A percentile compares a stretch with the other conserved stretches of the same genome.
Conservation (phyloP, 140 eudicot genomes). For the Anethum foeniculum region DNA sequence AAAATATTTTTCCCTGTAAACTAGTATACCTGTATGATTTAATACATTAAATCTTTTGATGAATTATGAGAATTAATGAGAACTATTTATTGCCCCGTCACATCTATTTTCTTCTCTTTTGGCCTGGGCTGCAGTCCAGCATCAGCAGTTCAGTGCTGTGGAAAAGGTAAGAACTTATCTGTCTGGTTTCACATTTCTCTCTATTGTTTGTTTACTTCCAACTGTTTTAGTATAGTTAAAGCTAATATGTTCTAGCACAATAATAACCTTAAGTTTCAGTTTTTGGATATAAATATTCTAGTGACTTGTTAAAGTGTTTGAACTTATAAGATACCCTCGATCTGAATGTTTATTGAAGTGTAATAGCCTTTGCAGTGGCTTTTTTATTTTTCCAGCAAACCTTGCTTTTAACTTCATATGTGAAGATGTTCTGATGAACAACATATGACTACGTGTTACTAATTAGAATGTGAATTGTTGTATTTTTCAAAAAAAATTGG, state of each 20-base stretch:
- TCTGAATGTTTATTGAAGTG: background rate
- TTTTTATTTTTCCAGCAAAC: background rate
- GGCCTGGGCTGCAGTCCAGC: background rate
- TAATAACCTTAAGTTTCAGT: background rate
- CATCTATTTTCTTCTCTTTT: background rate
- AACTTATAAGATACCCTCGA: background rate
- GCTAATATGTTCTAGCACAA: background rate
- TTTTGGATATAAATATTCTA: background rate
- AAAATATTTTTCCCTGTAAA: background rate
- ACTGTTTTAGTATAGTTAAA: background rate
- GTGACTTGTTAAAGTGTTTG: background rate
- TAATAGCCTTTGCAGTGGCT: background rate
- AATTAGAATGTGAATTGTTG: background rate
- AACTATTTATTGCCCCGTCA: background rate
- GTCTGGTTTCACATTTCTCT: constrained; percentile 13
- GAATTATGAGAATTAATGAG: background rate
- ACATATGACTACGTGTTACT: background rate
- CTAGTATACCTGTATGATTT: background rate
- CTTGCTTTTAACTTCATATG: background rate
- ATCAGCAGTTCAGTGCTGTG: background rate
- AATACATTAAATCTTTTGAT: background rate
- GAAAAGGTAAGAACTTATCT: background rate
- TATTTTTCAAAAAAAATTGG: background rate
- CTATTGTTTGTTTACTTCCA: background rate
- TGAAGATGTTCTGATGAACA: background rate